Evolutionary conservation across 305 asterid species (phyloP).

Genomic region (Petunia hybrid): DNA sequence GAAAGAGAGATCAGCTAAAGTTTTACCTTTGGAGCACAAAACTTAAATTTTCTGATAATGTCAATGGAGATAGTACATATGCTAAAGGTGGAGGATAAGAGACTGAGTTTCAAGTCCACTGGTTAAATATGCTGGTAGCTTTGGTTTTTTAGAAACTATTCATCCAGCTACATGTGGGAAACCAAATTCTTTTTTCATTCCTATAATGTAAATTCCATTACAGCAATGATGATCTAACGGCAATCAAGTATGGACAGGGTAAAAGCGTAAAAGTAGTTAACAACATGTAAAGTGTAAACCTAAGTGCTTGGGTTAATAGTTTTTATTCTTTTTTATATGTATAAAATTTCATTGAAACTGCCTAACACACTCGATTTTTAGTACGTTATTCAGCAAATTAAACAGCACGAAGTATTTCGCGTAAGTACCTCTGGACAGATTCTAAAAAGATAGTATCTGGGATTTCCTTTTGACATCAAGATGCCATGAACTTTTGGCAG

Average conservation of each 20-base stretch:
- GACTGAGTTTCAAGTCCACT: not conserved
- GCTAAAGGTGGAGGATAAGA: conserved; percentile 10
- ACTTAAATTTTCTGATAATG: conserved; percentile 12
- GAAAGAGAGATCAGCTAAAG: not conserved
- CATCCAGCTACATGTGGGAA: conserved; percentile 6
- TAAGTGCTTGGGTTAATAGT: not conserved
- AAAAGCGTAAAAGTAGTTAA: conserved; percentile 6
- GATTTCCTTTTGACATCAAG: not conserved
- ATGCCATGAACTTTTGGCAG: not conserved
- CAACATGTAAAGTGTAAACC: not conserved
- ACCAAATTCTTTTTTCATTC: conserved; percentile 24
- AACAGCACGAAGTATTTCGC: not conserved
- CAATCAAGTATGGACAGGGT: not conserved
- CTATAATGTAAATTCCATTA: not conserved
- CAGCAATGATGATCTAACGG: not conserved
- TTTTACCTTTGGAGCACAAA: conserved; percentile 13
- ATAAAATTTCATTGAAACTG: too few relatives aligned
- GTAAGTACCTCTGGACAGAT: not conserved
- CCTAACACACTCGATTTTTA: not conserved
- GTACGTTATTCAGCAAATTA: conserved; percentile 1
- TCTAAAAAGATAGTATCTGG: not conserved
- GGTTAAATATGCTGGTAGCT: conserved; percentile 16
- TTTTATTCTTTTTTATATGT: not conserved
- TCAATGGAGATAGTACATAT: not conserved
- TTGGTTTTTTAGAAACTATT: not conserved